Conservation (phyloP, 1,284 basidiomycete genomes). For the Ustilago trichophora region DNA sequence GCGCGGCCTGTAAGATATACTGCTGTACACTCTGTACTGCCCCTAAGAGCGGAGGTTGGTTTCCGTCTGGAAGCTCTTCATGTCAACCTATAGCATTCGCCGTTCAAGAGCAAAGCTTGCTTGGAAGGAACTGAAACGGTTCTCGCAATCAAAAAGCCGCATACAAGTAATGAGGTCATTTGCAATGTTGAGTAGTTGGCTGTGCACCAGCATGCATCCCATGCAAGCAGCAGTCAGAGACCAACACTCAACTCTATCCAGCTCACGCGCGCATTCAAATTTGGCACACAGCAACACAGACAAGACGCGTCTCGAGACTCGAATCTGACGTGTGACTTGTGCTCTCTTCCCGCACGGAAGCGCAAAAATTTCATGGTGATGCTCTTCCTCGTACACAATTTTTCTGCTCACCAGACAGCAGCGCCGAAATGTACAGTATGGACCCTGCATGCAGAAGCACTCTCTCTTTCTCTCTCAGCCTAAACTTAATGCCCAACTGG, state of each 20-base stretch:
- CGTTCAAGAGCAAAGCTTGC: no score
- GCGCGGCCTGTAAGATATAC: no score
- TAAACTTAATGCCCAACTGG: not conserved
- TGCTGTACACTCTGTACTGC: no score
- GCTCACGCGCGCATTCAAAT: not conserved
- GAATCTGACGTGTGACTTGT: conserved; percentile 9
- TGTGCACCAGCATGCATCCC: not conserved
- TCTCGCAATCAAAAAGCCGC: no score
- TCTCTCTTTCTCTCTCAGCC: not conserved
- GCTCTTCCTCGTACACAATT: not conserved
- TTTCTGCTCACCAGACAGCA: not conserved
- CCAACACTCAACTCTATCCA: conserved; percentile 10
- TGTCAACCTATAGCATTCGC: not conserved
- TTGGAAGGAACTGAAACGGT: no score
- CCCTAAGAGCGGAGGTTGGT: not conserved
- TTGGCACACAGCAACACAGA: conserved; percentile 1
- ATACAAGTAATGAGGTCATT: not conserved
- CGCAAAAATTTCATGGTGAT: not conserved
- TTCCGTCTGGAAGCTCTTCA: not conserved
- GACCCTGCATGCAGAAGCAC: conserved; percentile 21
- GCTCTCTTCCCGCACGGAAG: conserved; percentile 21
- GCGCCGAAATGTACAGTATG: not conserved
- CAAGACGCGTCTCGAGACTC: conserved; percentile 17
- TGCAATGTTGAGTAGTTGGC: no score
- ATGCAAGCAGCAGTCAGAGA: conserved; percentile 1